phyloP scores from a whole-genome alignment of 495 filamentous ascomycete species.

The Penicillium simplicissimum region DNA sequence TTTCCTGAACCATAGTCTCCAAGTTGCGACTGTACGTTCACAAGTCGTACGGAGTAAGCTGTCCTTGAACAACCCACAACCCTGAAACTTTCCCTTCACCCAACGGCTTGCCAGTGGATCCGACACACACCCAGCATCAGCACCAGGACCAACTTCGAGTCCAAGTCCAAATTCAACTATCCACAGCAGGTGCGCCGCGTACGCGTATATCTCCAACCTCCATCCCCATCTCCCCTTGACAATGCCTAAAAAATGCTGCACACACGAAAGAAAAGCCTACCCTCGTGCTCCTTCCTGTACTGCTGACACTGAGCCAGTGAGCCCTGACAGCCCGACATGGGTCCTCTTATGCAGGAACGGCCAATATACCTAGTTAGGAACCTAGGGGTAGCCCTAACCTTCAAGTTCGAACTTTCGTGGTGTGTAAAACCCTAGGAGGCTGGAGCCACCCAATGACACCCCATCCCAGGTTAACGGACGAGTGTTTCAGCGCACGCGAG shows the following conservation, averaged over 20 bases:
- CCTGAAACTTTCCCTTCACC: neutral
- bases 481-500: too few species aligned
- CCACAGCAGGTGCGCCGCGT: neutral
- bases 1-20: too few species aligned
- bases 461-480: too few species aligned
- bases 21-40: too few species aligned
- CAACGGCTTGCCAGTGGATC: neutral
- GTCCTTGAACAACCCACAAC: neutral
- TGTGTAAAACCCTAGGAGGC: too few species aligned
- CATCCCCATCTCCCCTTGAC: neutral
- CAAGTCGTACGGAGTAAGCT: too few species aligned
- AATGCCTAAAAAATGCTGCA: neutral
- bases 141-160: neutral
- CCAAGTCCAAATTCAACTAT: neutral
- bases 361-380: slow-evolving; percentile 11
- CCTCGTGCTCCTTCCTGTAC: neutral
- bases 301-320: neutral
- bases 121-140: neutral
- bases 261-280: neutral
- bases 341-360: slow-evolving; percentile 22
- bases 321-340: neutral
- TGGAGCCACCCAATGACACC: too few species aligned
- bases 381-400: neutral
- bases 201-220: neutral
- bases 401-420: too few species aligned